phyloP scores from a whole-genome alignment of 73 alveolate genomes.

The Uronychia setigera region DNA sequence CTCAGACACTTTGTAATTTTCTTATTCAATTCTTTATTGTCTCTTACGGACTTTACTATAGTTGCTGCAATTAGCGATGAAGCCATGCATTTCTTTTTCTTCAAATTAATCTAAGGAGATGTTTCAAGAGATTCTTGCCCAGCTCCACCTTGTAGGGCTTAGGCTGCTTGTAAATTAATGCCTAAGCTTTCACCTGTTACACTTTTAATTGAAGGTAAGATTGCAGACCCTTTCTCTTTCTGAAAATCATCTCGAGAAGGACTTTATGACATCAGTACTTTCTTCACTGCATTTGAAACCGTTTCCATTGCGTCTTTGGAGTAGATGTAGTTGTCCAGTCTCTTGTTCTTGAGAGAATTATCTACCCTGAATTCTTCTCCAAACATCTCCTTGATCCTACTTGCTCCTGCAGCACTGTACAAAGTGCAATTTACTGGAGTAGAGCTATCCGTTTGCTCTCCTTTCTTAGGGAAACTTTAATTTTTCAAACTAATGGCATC shows the following conservation, averaged over 20 bases:
- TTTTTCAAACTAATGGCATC: background rate
- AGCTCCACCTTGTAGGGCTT: too few relatives aligned
- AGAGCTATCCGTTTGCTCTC: background rate
- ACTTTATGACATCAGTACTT: background rate
- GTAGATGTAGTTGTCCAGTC: background rate
- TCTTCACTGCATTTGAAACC: background rate
- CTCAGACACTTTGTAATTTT: background rate
- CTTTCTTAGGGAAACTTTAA: background rate
- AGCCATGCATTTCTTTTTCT: background rate
- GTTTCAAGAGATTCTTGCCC: background rate
- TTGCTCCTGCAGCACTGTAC: constrained; percentile 1
- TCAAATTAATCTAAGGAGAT: background rate
- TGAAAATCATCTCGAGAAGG: background rate
- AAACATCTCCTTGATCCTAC: background rate
- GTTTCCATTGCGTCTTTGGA: background rate
- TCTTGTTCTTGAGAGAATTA: background rate
- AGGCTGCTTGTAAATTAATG: too few relatives aligned
- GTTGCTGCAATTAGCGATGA: background rate
- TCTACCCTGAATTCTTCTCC: background rate
- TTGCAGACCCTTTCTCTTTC: background rate
- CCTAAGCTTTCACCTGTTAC: background rate
- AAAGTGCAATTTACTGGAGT: background rate
- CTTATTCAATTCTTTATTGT: background rate
- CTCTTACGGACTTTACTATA: background rate
- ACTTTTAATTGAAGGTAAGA: background rate